These are phyloP conservation scores for Aspergillus pseudoviridinutans DNA, from an alignment of 2,329 filamentous ascomycete genomes.

Conservation along the genomic window DNA sequence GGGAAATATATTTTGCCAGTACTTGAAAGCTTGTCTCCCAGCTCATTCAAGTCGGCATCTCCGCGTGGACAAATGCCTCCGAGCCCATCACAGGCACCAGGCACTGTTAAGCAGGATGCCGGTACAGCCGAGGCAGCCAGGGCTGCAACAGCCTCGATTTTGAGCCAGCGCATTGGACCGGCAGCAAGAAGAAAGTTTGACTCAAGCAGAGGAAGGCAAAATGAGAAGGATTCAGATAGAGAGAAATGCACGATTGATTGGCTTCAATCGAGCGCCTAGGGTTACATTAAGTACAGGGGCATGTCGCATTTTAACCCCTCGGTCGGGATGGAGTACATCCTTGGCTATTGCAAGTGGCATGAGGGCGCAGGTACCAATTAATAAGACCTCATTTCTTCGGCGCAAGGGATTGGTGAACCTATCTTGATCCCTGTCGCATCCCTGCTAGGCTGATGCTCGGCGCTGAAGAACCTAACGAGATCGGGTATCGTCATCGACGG, in stretches of 20 bases:
- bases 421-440: background rate
- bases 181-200: background rate
- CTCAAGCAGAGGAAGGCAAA: background rate
- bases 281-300: background rate
- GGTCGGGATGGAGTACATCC: background rate
- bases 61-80: conserved; percentile 8
- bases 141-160: conserved; percentile 17
- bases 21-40: conserved; percentile 30
- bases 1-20: conserved; percentile 43
- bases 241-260: background rate
- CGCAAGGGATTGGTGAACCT: background rate
- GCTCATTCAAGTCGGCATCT: conserved; percentile 13
- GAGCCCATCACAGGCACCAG: background rate
- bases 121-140: conserved; percentile 22
- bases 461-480: background rate
- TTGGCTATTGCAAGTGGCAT: background rate
- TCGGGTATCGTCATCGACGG: background rate
- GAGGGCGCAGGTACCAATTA: background rate
- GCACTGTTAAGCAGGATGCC: conserved; percentile 6
- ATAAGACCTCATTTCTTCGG: background rate
- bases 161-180: conserved; percentile 2
- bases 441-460: background rate
- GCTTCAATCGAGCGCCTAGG: background rate
- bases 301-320: background rate
- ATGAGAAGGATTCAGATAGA: background rate